Percentiles rank a stretch among this genome's conserved stretches.
These are phyloP conservation scores for Tolypocladium endophyticum DNA, from an alignment of 2,329 filamentous ascomycete genomes.

Conservation along the genomic window DNA sequence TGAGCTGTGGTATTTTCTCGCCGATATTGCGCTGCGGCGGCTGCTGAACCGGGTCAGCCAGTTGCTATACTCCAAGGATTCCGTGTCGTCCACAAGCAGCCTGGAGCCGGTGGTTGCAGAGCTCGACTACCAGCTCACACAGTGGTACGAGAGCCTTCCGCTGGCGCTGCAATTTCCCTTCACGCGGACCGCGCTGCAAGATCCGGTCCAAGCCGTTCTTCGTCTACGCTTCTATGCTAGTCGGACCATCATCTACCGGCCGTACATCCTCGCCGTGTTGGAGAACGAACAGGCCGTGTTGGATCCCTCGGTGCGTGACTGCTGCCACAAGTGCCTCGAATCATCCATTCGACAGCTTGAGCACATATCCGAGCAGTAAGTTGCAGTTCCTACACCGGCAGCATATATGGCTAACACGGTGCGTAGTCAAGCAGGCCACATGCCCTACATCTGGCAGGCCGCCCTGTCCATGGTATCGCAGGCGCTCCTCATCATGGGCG, in stretches of 20 bases:
- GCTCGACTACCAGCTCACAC: slow-evolving; percentile 70
- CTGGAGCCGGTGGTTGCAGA: slow-evolving; percentile 70
- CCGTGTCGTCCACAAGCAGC: slow-evolving; percentile 59
- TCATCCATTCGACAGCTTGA: slow-evolving; percentile 71
- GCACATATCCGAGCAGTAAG: slow-evolving; percentile 66
- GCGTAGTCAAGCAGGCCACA: slow-evolving; percentile 62
- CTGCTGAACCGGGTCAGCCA: slow-evolving; percentile 71
- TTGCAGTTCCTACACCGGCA: slow-evolving; percentile 8
- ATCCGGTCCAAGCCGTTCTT: slow-evolving; percentile 70
- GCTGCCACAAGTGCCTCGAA: slow-evolving; percentile 72
- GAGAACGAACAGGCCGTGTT: slow-evolving; percentile 65
- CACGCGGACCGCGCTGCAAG: slow-evolving; percentile 52
- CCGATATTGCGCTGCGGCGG: slow-evolving; percentile 68
- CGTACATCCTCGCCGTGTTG: slow-evolving; percentile 70
- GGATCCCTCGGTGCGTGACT: slow-evolving; percentile 64
- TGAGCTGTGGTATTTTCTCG: slow-evolving; percentile 78
- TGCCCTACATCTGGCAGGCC: slow-evolving; percentile 80
- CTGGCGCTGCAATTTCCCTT: slow-evolving; percentile 68
- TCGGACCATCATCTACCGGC: slow-evolving; percentile 76
- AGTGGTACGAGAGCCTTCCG: slow-evolving; percentile 77
- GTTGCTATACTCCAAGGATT: slow-evolving; percentile 67
- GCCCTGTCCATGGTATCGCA: slow-evolving; percentile 76
- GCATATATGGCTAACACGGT: neutral
- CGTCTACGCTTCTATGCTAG: slow-evolving; percentile 75
- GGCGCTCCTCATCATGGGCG: slow-evolving; percentile 72